These are phyloP conservation scores for Raffaelea ambrosiae DNA, from an alignment of 2,329 filamentous ascomycete genomes.

Conservation along the genomic window DNA sequence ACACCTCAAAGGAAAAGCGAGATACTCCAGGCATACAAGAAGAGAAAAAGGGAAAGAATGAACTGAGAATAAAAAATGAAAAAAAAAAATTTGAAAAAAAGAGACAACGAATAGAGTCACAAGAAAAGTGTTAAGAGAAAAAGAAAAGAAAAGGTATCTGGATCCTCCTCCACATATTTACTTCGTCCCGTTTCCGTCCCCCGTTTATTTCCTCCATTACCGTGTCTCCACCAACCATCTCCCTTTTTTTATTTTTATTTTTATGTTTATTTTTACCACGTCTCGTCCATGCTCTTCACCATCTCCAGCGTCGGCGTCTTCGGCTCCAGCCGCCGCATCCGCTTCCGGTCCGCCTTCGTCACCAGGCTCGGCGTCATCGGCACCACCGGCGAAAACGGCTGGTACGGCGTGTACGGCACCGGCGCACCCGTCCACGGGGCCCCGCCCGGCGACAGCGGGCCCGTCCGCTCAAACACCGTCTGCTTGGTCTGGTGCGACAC, in stretches of 20 bases:
- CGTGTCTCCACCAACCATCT: background rate
- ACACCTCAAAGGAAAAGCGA: too few relatives aligned
- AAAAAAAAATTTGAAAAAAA: background rate
- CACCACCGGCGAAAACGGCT: conserved; percentile 67
- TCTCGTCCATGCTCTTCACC: conserved; percentile 53
- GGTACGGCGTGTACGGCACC: conserved; percentile 69
- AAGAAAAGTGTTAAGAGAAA: too few relatives aligned
- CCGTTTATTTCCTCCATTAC: background rate
- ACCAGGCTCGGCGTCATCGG: conserved; percentile 71
- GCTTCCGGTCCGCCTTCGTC: conserved; percentile 61
- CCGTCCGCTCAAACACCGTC: conserved; percentile 52
- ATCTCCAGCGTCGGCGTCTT: conserved; percentile 55
- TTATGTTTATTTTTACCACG: conserved; percentile 45
- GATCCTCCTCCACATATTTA: too few relatives aligned
- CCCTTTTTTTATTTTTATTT: background rate
- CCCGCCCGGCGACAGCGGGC: conserved; percentile 47
- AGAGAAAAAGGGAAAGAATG: background rate
- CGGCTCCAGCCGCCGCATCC: conserved; percentile 54
- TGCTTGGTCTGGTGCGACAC: conserved; percentile 43
- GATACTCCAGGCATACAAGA: background rate
- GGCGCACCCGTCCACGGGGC: conserved; percentile 55
- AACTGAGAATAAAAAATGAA: too few relatives aligned
- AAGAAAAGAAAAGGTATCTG: conserved; percentile 16
- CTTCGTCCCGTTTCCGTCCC: background rate
- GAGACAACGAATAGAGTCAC: background rate